Percentiles rank a stretch among this genome's conserved stretches.
These are phyloP conservation scores for Aspergillus steynii DNA, from an alignment of 495 filamentous ascomycete genomes.

Conservation along the genomic window DNA sequence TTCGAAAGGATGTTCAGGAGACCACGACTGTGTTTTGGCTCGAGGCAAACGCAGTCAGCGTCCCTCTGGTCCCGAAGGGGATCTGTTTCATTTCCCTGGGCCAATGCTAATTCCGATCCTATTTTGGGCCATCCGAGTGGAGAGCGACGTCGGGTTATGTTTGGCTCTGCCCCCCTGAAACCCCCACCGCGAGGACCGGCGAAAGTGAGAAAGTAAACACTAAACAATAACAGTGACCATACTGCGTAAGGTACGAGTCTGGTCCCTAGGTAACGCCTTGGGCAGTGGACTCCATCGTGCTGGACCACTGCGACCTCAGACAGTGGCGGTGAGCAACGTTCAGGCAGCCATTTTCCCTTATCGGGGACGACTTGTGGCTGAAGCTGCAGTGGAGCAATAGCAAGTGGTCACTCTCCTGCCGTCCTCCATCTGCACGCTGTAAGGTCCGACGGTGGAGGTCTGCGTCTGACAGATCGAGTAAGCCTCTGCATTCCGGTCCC, in stretches of 20 bases:
- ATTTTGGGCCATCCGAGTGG: conserved; percentile 4
- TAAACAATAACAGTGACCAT: not conserved
- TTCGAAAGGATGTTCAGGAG: not conserved
- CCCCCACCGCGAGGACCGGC: not conserved
- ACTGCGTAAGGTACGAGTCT: too few species aligned
- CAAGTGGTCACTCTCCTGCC: too few species aligned
- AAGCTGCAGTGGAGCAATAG: not conserved
- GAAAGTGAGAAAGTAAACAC: not conserved
- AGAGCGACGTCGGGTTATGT: conserved; percentile 7
- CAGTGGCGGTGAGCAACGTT: conserved; percentile 6
- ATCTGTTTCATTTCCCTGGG: conserved; percentile 10
- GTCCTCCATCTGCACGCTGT: not conserved
- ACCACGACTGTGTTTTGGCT: not conserved
- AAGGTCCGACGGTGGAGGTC: not conserved
- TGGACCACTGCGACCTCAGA: not conserved
- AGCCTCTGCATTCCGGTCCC: not conserved
- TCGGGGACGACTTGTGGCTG: not conserved
- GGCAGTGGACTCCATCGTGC: too few species aligned
- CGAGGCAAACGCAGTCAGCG: not conserved
- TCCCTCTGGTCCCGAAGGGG: not conserved
- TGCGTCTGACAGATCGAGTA: not conserved
- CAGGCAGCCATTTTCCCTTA: conserved; percentile 1
- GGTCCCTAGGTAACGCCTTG: too few species aligned
- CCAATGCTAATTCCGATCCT: conserved; percentile 7
- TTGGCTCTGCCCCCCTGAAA: conserved; percentile 1